These are phyloP conservation scores for Agaricus blazei DNA, from an alignment of 768 basidiomycete species.

Conservation along the genomic window DNA sequence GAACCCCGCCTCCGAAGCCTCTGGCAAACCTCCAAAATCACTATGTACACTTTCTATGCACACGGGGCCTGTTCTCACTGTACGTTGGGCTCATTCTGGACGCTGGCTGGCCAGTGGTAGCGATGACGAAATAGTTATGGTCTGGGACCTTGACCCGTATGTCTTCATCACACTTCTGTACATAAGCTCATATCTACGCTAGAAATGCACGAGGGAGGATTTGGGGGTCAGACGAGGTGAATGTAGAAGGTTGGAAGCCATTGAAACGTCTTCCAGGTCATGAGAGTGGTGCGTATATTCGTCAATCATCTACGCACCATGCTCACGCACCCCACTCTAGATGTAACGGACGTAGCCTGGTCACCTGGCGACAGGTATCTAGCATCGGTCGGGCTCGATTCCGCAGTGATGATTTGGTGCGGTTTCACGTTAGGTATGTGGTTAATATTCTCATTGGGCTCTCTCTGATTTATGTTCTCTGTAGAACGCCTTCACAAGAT, in stretches of 20 bases:
- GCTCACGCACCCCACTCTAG: conserved; percentile 32
- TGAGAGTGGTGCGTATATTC: conserved; percentile 68
- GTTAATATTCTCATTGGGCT: background rate
- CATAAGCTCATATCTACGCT: conserved; percentile 5
- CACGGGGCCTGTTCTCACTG: conserved; percentile 86
- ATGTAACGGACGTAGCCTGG: conserved; percentile 96
- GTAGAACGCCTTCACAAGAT: conserved; percentile 80
- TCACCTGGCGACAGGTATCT: conserved; percentile 88
- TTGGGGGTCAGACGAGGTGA: conserved; percentile 93
- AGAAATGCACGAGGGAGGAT: conserved; percentile 81
- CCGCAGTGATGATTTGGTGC: conserved; percentile 89
- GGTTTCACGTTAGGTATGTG: conserved; percentile 79
- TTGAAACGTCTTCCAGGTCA: conserved; percentile 89
- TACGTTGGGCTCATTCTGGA: conserved; percentile 93
- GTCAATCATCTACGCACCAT: background rate
- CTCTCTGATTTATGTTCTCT: background rate
- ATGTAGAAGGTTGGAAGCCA: conserved; percentile 97
- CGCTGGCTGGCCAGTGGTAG: conserved; percentile 94
- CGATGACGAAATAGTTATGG: conserved; percentile 93
- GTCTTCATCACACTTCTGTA: conserved; percentile 21
- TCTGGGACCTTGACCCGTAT: conserved; percentile 96
- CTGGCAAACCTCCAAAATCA: conserved; percentile 75
- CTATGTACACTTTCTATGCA: conserved; percentile 92
- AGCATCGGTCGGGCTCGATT: conserved; percentile 92
- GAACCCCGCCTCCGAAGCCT: conserved; percentile 59